Evolutionary conservation across 2,329 filamentous ascomycete genomes (phyloP).

Genomic region (Colletotrichum eremochloae): DNA sequence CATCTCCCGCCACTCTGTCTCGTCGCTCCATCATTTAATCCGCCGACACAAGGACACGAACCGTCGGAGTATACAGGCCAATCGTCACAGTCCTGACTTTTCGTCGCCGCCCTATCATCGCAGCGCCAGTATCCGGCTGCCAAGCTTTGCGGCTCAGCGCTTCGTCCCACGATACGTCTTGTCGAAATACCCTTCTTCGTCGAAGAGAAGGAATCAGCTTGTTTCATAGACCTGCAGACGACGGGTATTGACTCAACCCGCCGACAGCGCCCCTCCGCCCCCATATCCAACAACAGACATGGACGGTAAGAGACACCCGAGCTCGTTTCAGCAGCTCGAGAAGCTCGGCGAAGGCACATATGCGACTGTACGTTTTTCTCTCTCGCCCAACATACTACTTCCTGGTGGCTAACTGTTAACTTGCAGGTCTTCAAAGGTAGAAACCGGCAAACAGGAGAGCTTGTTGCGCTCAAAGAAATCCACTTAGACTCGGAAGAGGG

Average conservation of each 20-base stretch:
- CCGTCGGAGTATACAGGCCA: not conserved
- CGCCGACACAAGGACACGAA: not conserved
- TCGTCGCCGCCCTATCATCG: not conserved
- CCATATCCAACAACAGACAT: conserved; percentile 63
- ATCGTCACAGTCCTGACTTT: not conserved
- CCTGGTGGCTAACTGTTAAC: not conserved
- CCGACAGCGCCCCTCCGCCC: not conserved
- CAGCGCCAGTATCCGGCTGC: not conserved
- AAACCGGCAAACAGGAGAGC: conserved; percentile 95
- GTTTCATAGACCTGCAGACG: not conserved
- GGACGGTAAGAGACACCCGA: conserved; percentile 93
- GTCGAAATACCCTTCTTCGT: not conserved
- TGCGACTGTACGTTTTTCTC: conserved; percentile 79
- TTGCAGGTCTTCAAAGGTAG: conserved; percentile 95
- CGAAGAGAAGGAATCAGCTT: not conserved
- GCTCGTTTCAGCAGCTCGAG: conserved; percentile 98
- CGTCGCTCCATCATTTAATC: not conserved
- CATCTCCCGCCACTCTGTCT: not conserved
- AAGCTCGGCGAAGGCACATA: conserved; percentile 99
- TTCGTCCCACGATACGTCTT: not conserved
- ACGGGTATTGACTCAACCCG: not conserved
- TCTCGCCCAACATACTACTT: not conserved
- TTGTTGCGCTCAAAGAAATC: conserved; percentile 98
- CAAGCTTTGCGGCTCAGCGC: not conserved
- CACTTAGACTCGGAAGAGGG: conserved; percentile 99